Evolutionary conservation across 768 basidiomycete species (phyloP).

Genomic region (Collybiopsis confluens): DNA sequence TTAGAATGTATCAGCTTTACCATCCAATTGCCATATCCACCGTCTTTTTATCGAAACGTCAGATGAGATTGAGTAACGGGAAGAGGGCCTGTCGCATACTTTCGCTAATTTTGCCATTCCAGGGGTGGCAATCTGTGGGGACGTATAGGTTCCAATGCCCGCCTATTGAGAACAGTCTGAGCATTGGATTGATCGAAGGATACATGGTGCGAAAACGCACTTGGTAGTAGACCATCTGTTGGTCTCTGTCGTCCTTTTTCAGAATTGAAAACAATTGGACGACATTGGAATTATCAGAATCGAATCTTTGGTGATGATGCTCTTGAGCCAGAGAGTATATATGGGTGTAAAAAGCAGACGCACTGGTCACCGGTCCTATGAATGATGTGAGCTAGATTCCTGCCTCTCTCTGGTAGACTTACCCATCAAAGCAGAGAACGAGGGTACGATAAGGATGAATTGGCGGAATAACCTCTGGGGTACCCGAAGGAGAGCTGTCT

Average conservation of each 20-base stretch:
- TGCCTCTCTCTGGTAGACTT: neutral
- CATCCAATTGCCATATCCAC: neutral
- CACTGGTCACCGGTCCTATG: conserved; percentile 36
- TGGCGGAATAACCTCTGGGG: neutral
- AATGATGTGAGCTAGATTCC: neutral
- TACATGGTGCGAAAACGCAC: conserved; percentile 9
- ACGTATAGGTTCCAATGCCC: conserved; percentile 59
- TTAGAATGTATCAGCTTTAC: too few relatives aligned
- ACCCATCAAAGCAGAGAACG: conserved; percentile 54
- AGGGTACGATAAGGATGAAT: conserved; percentile 27
- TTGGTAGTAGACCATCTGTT: conserved; percentile 43
- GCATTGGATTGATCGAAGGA: neutral
- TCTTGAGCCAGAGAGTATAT: conserved; percentile 4
- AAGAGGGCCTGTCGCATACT: conserved; percentile 9
- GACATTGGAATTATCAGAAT: conserved; percentile 32
- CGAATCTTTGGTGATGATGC: neutral
- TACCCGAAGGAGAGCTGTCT: neutral
- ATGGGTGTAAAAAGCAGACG: conserved; percentile 22
- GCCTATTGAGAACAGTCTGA: conserved; percentile 26
- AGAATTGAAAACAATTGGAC: conserved; percentile 31
- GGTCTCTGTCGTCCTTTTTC: conserved; percentile 29
- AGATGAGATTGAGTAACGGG: too few relatives aligned
- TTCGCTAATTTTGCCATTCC: conserved; percentile 31
- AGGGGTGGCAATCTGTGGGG: conserved; percentile 49
- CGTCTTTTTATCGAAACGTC: too few relatives aligned